phyloP scores from a whole-genome alignment of 148 eudicot genomes.

The Dianthus caryophyllus region DNA sequence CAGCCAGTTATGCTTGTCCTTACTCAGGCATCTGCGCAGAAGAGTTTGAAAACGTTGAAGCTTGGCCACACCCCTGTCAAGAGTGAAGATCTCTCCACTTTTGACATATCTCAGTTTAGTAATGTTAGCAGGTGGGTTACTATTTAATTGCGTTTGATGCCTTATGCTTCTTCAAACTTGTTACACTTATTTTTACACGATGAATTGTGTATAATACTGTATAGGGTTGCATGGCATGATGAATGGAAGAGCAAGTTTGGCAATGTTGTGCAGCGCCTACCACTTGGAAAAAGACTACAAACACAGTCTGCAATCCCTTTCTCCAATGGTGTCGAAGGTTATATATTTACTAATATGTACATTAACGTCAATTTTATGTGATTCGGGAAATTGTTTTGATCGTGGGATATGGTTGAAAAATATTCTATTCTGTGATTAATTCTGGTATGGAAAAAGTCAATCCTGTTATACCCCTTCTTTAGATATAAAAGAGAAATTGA shows the following conservation, averaged over 20 bases:
- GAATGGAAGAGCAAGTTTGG: constrained; percentile 49
- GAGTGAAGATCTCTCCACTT: constrained; percentile 33
- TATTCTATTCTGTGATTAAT: too few relatives aligned
- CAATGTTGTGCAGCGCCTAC: constrained; percentile 31
- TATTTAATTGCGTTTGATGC: constrained; percentile 7
- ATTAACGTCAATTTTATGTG: too few relatives aligned
- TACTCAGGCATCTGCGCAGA: constrained; percentile 40
- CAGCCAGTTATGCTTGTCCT: constrained; percentile 68
- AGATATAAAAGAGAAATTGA: background rate
- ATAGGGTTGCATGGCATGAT: constrained; percentile 57
- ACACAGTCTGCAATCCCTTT: constrained; percentile 18
- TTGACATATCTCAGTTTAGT: constrained; percentile 35
- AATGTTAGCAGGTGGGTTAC: constrained; percentile 40
- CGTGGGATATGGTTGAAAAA: too few relatives aligned
- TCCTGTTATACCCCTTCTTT: background rate
- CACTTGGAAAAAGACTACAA: constrained; percentile 19
- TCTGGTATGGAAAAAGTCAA: too few relatives aligned
- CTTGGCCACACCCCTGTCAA: constrained; percentile 35
- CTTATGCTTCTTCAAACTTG: constrained; percentile 3
- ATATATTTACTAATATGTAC: background rate
- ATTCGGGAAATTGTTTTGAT: too few relatives aligned
- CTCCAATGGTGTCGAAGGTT: constrained; percentile 34
- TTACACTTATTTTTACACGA: constrained; percentile 11
- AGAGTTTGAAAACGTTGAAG: constrained; percentile 29
- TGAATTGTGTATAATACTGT: constrained; percentile 9